These are phyloP conservation scores for Phyllosticta capitalensis DNA, from an alignment of 2,329 filamentous ascomycete genomes.

Conservation along the genomic window DNA sequence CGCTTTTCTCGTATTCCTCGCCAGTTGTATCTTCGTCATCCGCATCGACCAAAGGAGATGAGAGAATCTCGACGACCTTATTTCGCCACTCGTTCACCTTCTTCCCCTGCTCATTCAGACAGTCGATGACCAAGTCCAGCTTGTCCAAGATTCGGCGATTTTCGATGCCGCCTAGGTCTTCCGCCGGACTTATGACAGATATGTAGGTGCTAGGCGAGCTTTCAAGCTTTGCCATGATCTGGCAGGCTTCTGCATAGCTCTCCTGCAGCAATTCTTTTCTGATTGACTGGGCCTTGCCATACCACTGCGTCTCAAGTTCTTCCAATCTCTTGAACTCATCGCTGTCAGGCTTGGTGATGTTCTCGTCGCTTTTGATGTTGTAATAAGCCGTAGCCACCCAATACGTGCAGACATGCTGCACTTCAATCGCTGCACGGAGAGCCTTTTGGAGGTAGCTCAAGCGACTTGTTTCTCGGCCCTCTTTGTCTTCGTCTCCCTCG, in stretches of 20 bases:
- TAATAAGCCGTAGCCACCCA: conserved; percentile 77
- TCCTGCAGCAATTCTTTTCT: conserved; percentile 67
- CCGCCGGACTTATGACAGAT: conserved; percentile 28
- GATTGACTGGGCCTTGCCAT: conserved; percentile 68
- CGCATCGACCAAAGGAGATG: conserved; percentile 71
- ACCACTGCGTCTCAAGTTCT: conserved; percentile 59
- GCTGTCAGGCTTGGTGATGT: conserved; percentile 55
- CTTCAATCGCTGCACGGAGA: conserved; percentile 63
- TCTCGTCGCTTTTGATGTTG: conserved; percentile 66
- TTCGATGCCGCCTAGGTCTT: conserved; percentile 60
- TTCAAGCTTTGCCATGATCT: conserved; percentile 52
- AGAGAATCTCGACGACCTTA: conserved; percentile 60
- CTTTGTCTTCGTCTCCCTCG: conserved; percentile 26
- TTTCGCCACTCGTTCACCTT: conserved; percentile 67
- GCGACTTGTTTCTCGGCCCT: conserved; percentile 31
- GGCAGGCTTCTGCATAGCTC: conserved; percentile 48
- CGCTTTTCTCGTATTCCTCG: conserved; percentile 82
- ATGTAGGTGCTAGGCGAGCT: conserved; percentile 13
- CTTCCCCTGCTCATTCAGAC: conserved; percentile 63
- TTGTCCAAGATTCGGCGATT: conserved; percentile 55
- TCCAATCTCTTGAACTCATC: conserved; percentile 59
- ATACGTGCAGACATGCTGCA: conserved; percentile 74
- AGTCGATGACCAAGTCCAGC: conserved; percentile 53
- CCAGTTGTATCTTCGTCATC: conserved; percentile 71
- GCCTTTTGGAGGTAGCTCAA: conserved; percentile 53